A percentile compares a stretch with the other conserved stretches of the same genome.
Evolutionary conservation across 345 rosid species (phyloP).

Genomic region (Eucalyptus regnans): DNA sequence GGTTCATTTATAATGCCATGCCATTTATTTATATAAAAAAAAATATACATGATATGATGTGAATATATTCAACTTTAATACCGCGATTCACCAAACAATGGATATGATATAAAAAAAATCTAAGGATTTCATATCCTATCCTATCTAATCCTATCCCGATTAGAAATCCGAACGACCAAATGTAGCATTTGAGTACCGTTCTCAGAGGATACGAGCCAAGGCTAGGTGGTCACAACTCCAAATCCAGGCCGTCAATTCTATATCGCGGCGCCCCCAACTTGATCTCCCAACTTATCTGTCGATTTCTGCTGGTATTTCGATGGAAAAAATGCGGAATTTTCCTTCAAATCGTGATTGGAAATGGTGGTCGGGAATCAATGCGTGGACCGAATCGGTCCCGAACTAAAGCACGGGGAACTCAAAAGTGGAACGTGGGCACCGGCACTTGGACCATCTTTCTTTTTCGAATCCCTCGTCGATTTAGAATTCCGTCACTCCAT

Average conservation of each 20-base stretch:
- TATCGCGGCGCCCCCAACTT: background rate
- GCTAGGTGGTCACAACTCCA: background rate
- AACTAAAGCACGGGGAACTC: background rate
- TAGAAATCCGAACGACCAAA: too few species aligned
- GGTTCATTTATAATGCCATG: too few species aligned
- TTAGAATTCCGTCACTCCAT: accelerated
- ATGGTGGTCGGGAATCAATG: background rate
- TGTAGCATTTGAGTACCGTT: background rate
- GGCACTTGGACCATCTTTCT: conserved; percentile 33
- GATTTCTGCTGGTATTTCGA: background rate
- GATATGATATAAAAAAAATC: too few species aligned
- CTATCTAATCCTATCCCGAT: too few species aligned
- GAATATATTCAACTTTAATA: too few species aligned
- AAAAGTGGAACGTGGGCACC: background rate
- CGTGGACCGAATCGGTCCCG: conserved; percentile 19
- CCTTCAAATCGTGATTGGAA: background rate
- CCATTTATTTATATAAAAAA: too few species aligned
- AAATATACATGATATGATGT: too few species aligned
- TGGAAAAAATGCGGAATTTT: too few species aligned
- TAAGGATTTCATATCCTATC: too few species aligned
- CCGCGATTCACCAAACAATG: too few species aligned
- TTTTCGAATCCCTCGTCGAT: background rate
- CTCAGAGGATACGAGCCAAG: background rate
- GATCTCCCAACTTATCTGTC: background rate
- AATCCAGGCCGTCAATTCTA: background rate